Evolutionary conservation across 2,329 filamentous ascomycete species (phyloP), one percentile per base, ranked within the genome.

Genomic region (Biscogniauxia sp.): DNA sequence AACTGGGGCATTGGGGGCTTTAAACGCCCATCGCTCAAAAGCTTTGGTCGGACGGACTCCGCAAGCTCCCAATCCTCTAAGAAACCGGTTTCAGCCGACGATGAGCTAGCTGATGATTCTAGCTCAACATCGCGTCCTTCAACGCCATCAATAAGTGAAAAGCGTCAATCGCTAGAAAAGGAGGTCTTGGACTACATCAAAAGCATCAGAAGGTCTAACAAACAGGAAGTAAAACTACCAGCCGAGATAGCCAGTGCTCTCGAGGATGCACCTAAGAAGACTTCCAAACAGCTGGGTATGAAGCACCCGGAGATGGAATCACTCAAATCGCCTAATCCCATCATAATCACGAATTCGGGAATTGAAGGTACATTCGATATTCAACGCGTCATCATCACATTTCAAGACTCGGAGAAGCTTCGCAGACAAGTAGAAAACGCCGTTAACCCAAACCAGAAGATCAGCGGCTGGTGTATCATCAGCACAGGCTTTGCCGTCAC

Each of bases 321-420:
- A 37, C 74, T 69, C 61, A 72, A 73, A 51, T 75, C 69, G 7
- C 73, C 72, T 20, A 74, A 74, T 59, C 73, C 72, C 32, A 74
- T 75, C 55, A 58, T 63, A 5, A 37, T 66, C 4, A 66, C 61
- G 28, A 67, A 64, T 28, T 64, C 63, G 2, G 63, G 65, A 8
- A 67, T 67, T 23, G 65, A 67, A 26, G 61, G 65, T 20, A 25
- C 59, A 1, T 66, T 73, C 20, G 63, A 61, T 7, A 82, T 81
- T 66, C 80, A 80, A 0, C 71, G 79, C 56, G 67, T 82, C 2
- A 73, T 83, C 1, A 62, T 81, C 0, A 81, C 72, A 77, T 79
- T 56, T 74, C 73, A 41, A 73, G 74, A 66, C 20, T 56, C 62
- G 9, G 56, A 62, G 19, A 64, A 63, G 45, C 68, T 73, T 19